Evolutionary conservation across 192 early-diverging fungal genomes (phyloP), one percentile per base, ranked within the genome.

Genomic region (Martensiomyces pterosporus): DNA sequence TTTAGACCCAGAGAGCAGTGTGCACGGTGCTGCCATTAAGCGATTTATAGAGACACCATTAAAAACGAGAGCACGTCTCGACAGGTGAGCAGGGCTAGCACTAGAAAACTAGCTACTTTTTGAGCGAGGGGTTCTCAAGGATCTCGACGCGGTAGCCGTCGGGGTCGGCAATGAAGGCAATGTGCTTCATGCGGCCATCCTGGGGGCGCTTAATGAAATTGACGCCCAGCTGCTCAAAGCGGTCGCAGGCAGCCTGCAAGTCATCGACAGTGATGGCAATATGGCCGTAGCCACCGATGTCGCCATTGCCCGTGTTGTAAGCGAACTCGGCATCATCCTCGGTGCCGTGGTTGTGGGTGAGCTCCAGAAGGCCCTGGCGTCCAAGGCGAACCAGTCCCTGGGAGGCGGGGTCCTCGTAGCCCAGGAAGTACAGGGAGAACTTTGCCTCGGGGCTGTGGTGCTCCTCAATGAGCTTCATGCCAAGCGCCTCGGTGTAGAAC

Each of bases 291-390:
- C 90, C 90, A 33, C 81, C 78, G 9, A 76, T 64, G 2, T 88
- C 85, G 47, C 64, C 76, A 49, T 92, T 90, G 15, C 87, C 87
- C 43, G 66, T 86, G 57, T 75, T 67, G 60, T 90, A 89, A 14
- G 68, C 45, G 52, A 85, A 82, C 17, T 54, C 47, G 13, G 62
- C 39, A 39, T 92, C 84, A 15, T 69, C 53, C 57, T 92, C 86
- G 12, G 85, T 88, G 19, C 87, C 87, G 69, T 85, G 86, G 74
- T 92, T 90, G 71, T 92, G 87, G 21, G 90, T 92, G 54, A 92
- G 77, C 67, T 92, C 90, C 23, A 92, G 66, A 15, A 92, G 57
- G 21, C 84, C 90, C 49, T 85, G 80, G 47, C 79, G 75, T 24
- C 58, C 73, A 51, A 88, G 82, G 8, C 76, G 73, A 7, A 70